Base-by-base conservation (phyloP, 106 monocot genomes). In the Acorus gramineus region DNA sequence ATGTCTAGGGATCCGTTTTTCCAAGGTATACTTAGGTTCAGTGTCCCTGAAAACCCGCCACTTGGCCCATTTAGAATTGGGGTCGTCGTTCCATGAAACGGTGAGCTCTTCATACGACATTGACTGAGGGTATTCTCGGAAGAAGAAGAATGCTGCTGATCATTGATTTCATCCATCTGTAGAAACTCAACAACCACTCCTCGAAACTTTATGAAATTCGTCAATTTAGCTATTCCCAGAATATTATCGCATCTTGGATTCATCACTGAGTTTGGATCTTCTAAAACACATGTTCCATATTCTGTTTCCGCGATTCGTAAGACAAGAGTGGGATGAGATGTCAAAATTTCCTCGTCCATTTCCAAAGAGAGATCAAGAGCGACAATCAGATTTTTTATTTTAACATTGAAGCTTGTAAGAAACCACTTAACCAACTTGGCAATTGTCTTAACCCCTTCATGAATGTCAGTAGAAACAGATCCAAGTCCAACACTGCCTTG, bases 11-110 rank as follows among this genome's bases (percentile, higher is more conserved):
- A 79, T 69, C 91, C 91, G 83, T 91, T 91, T 68, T 85, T 85
- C 96, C 87, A 98, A 9, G 96, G 96, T 64, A 98, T 98, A 71
- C 80, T 83, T 57, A 98, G 60, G 73, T 91, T 88, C 62, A 98
- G 50, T 52, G 53, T 80, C 49, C 96, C 96, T 50, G 87, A 82
- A 69, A 91, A 82, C 9, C 95, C 96, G 63, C 76, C 77, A 66
- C 52, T 69, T 42, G 68, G 51, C 10, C 96, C 87, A 63, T 75
- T 69, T 72, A 98, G 76, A 51, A 91, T 59, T 57, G 71, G 28
- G 12, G 72, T 67, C 28, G 28, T 28, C 14, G 80, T 74, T 54
- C 69, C 60, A 51, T 63, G 61, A 8, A 52, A 73, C 11, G 67
- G 13, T n/a, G 62, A 66, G 11, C 63, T 72, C 42, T 66, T 66